Conservation (phyloP, 768 basidiomycete species). For the Strobilomyces echinocephalus region DNA sequence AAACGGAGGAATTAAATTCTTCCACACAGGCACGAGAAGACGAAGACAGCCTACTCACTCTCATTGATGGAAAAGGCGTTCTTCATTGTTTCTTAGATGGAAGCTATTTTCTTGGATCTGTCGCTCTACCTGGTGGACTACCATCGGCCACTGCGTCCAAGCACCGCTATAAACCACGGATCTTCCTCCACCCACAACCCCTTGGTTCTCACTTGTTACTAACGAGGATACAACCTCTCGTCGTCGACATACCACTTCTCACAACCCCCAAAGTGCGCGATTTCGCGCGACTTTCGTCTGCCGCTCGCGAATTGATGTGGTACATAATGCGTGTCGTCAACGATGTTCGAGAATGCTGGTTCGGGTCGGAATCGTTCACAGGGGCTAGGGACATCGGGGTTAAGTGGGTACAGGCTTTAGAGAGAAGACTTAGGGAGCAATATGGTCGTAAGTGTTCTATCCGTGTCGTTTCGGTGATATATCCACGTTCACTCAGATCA, state of each 20-base stretch:
- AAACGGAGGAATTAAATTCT: slow-evolving; percentile 28
- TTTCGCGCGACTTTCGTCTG: slow-evolving; percentile 65
- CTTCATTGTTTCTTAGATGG: slow-evolving; percentile 73
- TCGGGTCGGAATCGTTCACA: slow-evolving; percentile 57
- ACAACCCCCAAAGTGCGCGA: slow-evolving; percentile 54
- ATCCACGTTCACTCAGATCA: slow-evolving; percentile 40
- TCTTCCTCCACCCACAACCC: slow-evolving; percentile 45
- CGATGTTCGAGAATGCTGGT: slow-evolving; percentile 72
- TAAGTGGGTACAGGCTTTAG: slow-evolving; percentile 65
- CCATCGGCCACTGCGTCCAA: slow-evolving; percentile 34
- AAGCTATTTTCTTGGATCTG: slow-evolving; percentile 61
- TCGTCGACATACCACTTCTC: slow-evolving; percentile 55
- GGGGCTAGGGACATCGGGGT: slow-evolving; percentile 72
- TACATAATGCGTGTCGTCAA: slow-evolving; percentile 65
- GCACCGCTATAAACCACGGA: slow-evolving; percentile 40
- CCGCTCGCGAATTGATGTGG: slow-evolving; percentile 65
- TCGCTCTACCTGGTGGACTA: slow-evolving; percentile 36
- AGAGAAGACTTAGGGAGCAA: slow-evolving; percentile 59
- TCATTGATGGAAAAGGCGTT: slow-evolving; percentile 53
- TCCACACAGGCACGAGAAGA: slow-evolving; percentile 38
- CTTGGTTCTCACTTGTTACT: slow-evolving; percentile 21
- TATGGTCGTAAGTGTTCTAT: slow-evolving; percentile 53
- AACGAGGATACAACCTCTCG: slow-evolving; percentile 36
- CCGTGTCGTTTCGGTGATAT: slow-evolving; percentile 12
- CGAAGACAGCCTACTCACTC: slow-evolving; percentile 59